phyloP scores from a whole-genome alignment of 441 rosid species.

The Kokia cookei region DNA sequence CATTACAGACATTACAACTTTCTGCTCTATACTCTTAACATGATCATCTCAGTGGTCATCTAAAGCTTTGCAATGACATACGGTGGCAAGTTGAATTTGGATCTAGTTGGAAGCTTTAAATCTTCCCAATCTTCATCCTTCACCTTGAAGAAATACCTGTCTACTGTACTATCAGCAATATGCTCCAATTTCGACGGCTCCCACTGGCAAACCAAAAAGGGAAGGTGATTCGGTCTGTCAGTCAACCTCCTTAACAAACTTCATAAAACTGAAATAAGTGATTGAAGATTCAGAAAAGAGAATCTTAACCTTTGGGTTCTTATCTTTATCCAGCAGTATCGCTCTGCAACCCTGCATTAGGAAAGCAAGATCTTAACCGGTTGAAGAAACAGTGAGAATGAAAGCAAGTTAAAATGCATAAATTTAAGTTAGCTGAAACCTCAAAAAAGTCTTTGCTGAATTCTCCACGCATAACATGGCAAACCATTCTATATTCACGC shows the following conservation, averaged over 20 bases:
- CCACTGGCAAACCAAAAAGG: constrained; percentile 43
- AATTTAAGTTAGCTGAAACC: constrained; percentile 31
- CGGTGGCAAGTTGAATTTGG: constrained; percentile 36
- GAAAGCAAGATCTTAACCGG: neutral
- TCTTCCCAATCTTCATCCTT: constrained; percentile 66
- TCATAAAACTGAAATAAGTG: neutral
- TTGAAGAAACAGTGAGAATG: neutral
- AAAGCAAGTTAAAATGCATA: neutral
- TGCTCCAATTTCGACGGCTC: constrained; percentile 71
- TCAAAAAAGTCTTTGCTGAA: constrained; percentile 79
- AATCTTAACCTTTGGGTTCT: constrained; percentile 64
- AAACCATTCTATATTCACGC: constrained; percentile 83
- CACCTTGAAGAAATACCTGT: constrained; percentile 53
- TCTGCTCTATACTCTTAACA: neutral
- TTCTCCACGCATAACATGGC: constrained; percentile 72
- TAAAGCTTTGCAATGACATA: constrained; percentile 61
- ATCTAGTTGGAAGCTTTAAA: constrained; percentile 53
- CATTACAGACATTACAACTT: neutral
- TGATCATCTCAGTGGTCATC: neutral
- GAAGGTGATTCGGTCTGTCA: neutral
- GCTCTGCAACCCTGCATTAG: constrained; percentile 91
- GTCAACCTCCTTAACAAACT: neutral
- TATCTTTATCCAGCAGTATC: constrained; percentile 79
- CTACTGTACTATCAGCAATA: constrained; percentile 48
- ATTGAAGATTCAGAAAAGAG: neutral